phyloP scores from a whole-genome alignment of 495 filamentous ascomycete genomes.

The Platismatia glauca region DNA sequence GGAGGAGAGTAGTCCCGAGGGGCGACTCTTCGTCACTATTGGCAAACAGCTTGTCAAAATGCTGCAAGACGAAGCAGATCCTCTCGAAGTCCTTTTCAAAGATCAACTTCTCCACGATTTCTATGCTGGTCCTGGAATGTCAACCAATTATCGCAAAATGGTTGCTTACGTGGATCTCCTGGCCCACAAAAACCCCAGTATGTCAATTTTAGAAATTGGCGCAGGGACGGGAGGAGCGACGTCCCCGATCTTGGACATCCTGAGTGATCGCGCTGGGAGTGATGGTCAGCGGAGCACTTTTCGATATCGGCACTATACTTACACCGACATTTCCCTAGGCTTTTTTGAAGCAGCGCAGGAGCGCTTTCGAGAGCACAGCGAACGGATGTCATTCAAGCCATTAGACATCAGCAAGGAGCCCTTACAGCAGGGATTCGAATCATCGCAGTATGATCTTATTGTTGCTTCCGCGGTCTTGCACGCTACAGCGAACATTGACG shows the following conservation, averaged over 20 bases:
- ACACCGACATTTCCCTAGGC: constrained; percentile 44
- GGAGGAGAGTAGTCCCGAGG: too few species aligned
- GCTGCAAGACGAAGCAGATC: too few species aligned
- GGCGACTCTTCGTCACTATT: too few species aligned
- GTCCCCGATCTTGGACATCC: not conserved
- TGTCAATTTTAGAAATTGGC: not conserved
- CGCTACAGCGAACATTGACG: constrained; percentile 27
- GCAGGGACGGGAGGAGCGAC: not conserved
- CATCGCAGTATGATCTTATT: constrained; percentile 21
- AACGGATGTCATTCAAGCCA: constrained; percentile 7
- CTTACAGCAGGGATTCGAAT: constrained; percentile 16
- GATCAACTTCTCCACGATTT: too few species aligned
- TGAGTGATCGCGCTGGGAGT: too few species aligned
- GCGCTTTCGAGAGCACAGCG: constrained; percentile 24
- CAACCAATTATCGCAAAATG: too few species aligned
- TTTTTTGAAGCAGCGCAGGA: constrained; percentile 37
- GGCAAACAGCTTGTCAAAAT: too few species aligned
- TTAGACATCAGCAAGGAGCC: constrained; percentile 16
- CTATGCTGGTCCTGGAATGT: too few species aligned
- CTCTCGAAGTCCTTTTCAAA: too few species aligned
- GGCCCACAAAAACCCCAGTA: not conserved
- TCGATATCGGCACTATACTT: constrained; percentile 27
- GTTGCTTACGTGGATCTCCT: too few species aligned
- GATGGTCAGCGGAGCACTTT: not conserved
- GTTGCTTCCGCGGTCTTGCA: constrained; percentile 20